Evolutionary conservation across 805 yeast species (phyloP), one percentile per base, ranked within the genome.

Genomic region (Komagataella mondaviorum): DNA sequence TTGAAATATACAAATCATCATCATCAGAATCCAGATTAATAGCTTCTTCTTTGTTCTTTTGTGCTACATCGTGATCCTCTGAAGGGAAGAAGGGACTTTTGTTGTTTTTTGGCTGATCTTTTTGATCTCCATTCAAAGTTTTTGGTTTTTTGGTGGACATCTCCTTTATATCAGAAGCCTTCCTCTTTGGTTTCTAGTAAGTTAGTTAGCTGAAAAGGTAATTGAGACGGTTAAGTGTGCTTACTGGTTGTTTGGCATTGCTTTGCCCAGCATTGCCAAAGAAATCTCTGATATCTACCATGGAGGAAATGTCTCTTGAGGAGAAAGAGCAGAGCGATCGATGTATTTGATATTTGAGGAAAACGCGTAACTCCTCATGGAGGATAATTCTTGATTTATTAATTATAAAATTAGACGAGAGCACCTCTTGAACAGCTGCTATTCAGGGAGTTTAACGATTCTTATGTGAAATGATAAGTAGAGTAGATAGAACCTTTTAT

Each of bases 211-310:
- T 18, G 20, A 44, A 14, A 17, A n/a, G 0, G 20, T 44, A 44
- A 20, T 10, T 1, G n/a, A 14, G n/a, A 23, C 47, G 14, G 16
- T 23, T 48, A 20, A 22, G 30, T 20, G 24, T 20, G 16, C 51
- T 51, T 20, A 48, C 53, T 23, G 43, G 8, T 22, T 49, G 30
- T 16, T 16, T n/a, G 23, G 45, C 16, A 10, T 12, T 20, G 18
- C 30, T 23, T 10, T 23, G 43, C 44, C 12, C 24, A 49, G 23
- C 14, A 24, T 39, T 44, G 8, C 69, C 68, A 53, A 71, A 71
- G 59, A 69, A 71, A 49, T 69, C 70, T 23, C 68, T 60, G 52
- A 71, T 70, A 56, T 68, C 69, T 46, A 68, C 72, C 73, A 67
- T 68, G 46, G 48, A 45, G 46, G 18, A 45, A 48, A 10, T 48